Evolutionary conservation across 495 filamentous ascomycete species (phyloP).

Genomic region (Neurospora cerealis): DNA sequence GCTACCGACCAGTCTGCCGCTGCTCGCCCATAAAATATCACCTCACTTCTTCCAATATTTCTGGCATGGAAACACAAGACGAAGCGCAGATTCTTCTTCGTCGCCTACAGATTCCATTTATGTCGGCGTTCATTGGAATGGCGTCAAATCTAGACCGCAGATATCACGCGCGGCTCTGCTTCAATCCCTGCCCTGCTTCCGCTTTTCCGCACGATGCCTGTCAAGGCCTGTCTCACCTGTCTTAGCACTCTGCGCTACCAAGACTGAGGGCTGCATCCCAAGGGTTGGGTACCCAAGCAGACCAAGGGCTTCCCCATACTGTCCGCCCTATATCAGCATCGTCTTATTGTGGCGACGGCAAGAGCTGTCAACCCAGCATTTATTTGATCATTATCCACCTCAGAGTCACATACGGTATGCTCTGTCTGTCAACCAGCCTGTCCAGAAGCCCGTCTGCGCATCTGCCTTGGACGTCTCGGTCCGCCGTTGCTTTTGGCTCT

Average conservation of each 20-base stretch:
- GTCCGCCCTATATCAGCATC: neutral
- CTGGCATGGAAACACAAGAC: neutral
- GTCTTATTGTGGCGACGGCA: neutral
- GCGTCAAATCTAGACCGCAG: neutral
- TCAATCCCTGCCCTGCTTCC: neutral
- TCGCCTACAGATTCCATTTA: neutral
- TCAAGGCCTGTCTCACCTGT: neutral
- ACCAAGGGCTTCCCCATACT: neutral
- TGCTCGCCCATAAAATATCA: neutral
- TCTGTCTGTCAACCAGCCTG: neutral
- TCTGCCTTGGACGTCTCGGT: neutral
- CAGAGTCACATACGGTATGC: neutral
- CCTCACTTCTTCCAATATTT: neutral
- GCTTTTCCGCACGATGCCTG: neutral
- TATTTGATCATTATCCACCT: neutral
- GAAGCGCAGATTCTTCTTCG: neutral
- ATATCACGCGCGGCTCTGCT: neutral
- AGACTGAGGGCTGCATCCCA: neutral
- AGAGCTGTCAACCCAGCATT: neutral
- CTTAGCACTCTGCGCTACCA: neutral
- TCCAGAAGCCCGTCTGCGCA: neutral
- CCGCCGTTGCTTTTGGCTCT: neutral
- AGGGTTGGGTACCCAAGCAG: neutral
- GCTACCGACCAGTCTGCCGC: neutral
- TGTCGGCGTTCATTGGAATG: neutral